A percentile compares a stretch with the other conserved stretches of the same genome.
These are phyloP conservation scores for Sungouiella blattae DNA, from an alignment of 805 yeast genomes.

Conservation along the genomic window DNA sequence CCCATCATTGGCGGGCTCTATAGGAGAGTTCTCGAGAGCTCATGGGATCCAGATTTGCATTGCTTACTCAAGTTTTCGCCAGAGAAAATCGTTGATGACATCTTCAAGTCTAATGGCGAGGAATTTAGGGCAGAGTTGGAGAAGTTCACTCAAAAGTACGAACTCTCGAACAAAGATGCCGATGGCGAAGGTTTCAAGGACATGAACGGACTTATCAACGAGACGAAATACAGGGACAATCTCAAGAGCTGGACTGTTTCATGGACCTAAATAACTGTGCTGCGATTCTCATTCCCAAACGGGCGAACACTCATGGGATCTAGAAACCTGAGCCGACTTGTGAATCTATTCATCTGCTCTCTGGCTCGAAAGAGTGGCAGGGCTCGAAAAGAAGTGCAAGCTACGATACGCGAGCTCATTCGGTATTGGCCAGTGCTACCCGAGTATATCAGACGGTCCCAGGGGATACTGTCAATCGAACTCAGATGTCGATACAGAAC, in stretches of 20 bases:
- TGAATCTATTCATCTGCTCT: constrained; percentile 8
- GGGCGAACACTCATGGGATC: no score
- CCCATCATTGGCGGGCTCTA: constrained; percentile 51
- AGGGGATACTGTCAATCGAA: no score
- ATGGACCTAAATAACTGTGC: constrained; percentile 9
- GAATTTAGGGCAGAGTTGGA: constrained; percentile 13
- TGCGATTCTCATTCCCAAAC: no score
- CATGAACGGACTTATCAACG: constrained; percentile 38
- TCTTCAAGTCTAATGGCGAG: constrained; percentile 44
- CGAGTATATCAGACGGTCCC: no score
- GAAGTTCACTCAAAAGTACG: constrained; percentile 18
- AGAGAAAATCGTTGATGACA: constrained; percentile 68
- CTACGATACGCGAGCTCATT: no score
- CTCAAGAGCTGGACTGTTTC: constrained; percentile 33
- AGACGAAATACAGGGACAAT: constrained; percentile 37
- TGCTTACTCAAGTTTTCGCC: constrained; percentile 56
- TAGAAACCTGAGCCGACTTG: no score
- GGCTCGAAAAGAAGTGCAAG: no score
- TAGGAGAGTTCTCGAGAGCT: constrained; percentile 51
- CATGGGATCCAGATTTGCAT: constrained; percentile 56
- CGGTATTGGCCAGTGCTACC: no score
- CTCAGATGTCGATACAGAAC: no score
- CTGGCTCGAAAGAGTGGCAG: constrained; percentile 10
- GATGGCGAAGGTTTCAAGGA: constrained; percentile 22
- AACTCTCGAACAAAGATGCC: constrained; percentile 15